Evolutionary conservation across 192 early-diverging fungal species (phyloP), one percentile per base, ranked within the genome.

Genomic region (Podila epigama): DNA sequence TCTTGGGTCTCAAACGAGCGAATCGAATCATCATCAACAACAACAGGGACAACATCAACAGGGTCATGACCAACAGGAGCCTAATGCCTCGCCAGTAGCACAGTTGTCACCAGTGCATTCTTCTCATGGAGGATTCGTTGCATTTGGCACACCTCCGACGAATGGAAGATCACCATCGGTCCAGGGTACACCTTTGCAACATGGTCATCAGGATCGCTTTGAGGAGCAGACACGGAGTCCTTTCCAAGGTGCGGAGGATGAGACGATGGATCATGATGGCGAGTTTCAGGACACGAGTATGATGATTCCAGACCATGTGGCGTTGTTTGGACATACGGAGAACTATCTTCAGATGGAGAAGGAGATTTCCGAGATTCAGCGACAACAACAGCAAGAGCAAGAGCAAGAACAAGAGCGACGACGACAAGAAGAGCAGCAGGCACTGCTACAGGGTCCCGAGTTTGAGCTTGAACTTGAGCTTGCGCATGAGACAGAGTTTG

Each of bases 281-380:
- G 39, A 55, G 16, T 29, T 75, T 32, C 6, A 31, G 15, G 63
- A 61, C n/a, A 41, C 39, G 15, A 44, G 52, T 31, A 68, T 71
- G 69, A 64, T 25, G 6, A 25, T 66, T 34, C 70, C 70, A 29
- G 70, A 75, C 32, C 70, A 75, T 12, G 70, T 61, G 29, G 61
- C 57, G 29, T 33, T 75, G 28, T 75, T 75, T 63, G 71, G 65
- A 5, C 59, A 60, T 25, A 75, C 71, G 4, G 71, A 61, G 9
- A 62, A 58, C 53, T 75, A 75, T 34, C 54, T 75, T 29, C 58
- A 66, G 51, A 51, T 39, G 0, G 71, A 75, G 37, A 34, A 75
- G 36, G 71, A 75, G 42, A 75, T 75, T 33, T 63, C 28, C 11
- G 70, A 61, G 27, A 39, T 75, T 39, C 70, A 72, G 25, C 57